Base-by-base conservation (phyloP, 768 basidiomycete genomes). In the Cystobasidium ongulense region DNA sequence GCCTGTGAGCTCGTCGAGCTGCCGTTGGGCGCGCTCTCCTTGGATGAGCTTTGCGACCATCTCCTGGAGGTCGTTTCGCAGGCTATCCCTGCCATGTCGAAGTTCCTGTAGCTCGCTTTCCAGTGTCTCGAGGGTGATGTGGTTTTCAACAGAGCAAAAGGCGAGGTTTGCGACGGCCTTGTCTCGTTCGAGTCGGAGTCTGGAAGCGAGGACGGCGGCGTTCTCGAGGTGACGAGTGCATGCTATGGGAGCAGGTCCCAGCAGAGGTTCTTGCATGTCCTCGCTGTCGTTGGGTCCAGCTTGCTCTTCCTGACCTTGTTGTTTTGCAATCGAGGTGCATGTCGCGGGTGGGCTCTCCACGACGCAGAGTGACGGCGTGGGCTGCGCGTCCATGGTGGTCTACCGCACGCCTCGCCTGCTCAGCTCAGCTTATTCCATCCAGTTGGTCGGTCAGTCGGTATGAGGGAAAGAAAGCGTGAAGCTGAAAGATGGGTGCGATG, bases 121-220 rank as follows among this genome's bases (percentile, higher is more conserved):
- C 15, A 46, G 43, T 21, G 36, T 33, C 36, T 54, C 27, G 7
- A 31, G 5, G 25, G 68, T 27, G 21, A 59, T 71, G 31, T 54
- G 21, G 31, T 71, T 46, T 27, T 71, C 68, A n/a, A 71, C 46
- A 29, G 54, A 8, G 29, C 36, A 59, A 29, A 13, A 71, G 25
- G 68, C 33, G 5, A 71, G 50, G 18, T 25, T 35, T 10, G 50
- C 35, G 17, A 59, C 27, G 7, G 68, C 68, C n/a, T 71, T 53
- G 27, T 71, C 53, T 27, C 68, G 52, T 43, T 71, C 68, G 4
- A 59, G 53, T 3, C 68, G 33, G 23, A 71, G 54, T 54, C 68
- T 7, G 4, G 68, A 27, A 27, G 53, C 38, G 10, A 71, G 31
- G 27, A 71, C 35, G 1, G 36, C 25, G 10, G 68, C 23, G 23